A percentile compares a stretch with the other conserved stretches of the same genome.
phyloP scores from a whole-genome alignment of 1,284 basidiomycete genomes.

The Cryptococcus floricola region DNA sequence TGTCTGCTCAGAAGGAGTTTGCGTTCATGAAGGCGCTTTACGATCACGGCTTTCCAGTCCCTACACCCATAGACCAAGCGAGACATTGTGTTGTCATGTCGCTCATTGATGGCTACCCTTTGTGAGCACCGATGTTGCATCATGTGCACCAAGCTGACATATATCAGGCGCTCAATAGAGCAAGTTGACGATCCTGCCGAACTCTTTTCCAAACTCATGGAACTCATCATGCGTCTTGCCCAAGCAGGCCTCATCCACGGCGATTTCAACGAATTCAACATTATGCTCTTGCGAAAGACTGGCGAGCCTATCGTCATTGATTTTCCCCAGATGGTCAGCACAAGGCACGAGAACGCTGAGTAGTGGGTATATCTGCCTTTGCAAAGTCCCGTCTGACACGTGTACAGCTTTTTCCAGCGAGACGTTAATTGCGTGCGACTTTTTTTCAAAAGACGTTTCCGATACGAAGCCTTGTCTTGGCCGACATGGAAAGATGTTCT shows the following conservation, averaged over 20 bases:
- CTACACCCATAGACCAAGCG: conserved; percentile 87
- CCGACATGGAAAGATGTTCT: conserved; percentile 72
- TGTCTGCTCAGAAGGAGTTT: conserved; percentile 95
- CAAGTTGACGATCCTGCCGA: conserved; percentile 78
- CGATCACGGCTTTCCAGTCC: conserved; percentile 90
- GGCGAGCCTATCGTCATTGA: conserved; percentile 92
- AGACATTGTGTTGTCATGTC: conserved; percentile 96
- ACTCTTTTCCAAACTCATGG: conserved; percentile 90
- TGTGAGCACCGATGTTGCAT: conserved; percentile 56
- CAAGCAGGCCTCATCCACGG: conserved; percentile 93
- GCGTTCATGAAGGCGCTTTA: conserved; percentile 99
- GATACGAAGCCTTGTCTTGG: conserved; percentile 84
- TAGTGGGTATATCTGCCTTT: conserved; percentile 59
- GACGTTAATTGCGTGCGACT: conserved; percentile 94
- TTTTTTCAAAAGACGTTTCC: conserved; percentile 89
- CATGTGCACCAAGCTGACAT: conserved; percentile 5
- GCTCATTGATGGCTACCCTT: conserved; percentile 89
- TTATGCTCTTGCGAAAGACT: conserved; percentile 76
- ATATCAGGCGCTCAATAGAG: conserved; percentile 75
- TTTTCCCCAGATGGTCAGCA: conserved; percentile 99
- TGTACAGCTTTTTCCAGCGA: conserved; percentile 90
- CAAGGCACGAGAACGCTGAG: conserved; percentile 93
- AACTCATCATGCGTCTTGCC: conserved; percentile 91
- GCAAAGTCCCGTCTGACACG: background rate
- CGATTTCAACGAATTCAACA: conserved; percentile 99